Evolutionary conservation across 2,329 filamentous ascomycete genomes (phyloP).

Genomic region (Pseudohalonectria lignicola): DNA sequence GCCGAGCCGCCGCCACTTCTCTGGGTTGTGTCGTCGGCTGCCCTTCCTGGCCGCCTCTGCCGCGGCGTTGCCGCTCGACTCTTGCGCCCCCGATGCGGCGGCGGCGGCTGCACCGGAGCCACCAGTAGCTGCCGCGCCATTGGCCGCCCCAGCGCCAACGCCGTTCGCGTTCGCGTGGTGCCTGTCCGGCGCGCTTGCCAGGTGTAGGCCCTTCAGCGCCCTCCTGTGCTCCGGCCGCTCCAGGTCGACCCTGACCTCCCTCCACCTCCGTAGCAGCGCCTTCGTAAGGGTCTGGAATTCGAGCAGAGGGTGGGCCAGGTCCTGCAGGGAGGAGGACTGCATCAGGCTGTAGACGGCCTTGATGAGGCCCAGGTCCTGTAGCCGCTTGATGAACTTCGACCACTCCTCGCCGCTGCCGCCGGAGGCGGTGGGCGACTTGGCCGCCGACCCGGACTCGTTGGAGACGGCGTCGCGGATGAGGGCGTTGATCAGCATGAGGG

Average conservation of each 20-base stretch:
- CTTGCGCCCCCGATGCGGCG: neutral
- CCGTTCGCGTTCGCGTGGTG: conserved; percentile 17
- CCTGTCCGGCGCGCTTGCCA: conserved; percentile 66
- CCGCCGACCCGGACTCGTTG: conserved; percentile 44
- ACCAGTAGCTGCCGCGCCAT: too few relatives aligned
- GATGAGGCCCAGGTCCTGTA: conserved; percentile 90
- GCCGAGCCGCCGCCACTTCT: conserved; percentile 87
- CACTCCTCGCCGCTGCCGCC: conserved; percentile 56
- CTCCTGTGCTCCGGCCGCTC: conserved; percentile 82
- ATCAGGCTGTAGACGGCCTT: conserved; percentile 86
- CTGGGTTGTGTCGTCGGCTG: conserved; percentile 65
- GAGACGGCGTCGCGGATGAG: conserved; percentile 86
- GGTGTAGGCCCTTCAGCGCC: conserved; percentile 74
- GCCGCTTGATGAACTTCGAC: conserved; percentile 86
- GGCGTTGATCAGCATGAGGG: conserved; percentile 89
- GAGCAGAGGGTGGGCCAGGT: conserved; percentile 77
- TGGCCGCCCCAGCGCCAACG: neutral
- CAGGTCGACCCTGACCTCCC: conserved; percentile 71
- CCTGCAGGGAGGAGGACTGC: conserved; percentile 86
- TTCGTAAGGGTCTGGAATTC: conserved; percentile 93
- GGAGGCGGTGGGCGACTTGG: conserved; percentile 13
- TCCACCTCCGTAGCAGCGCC: conserved; percentile 78
- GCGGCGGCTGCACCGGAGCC: too few relatives aligned
- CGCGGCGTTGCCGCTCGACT: conserved; percentile 5
- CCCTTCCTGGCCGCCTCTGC: conserved; percentile 38